Base-by-base conservation (phyloP, 2,329 filamentous ascomycete genomes). In the Aspergillus viridinutans region DNA sequence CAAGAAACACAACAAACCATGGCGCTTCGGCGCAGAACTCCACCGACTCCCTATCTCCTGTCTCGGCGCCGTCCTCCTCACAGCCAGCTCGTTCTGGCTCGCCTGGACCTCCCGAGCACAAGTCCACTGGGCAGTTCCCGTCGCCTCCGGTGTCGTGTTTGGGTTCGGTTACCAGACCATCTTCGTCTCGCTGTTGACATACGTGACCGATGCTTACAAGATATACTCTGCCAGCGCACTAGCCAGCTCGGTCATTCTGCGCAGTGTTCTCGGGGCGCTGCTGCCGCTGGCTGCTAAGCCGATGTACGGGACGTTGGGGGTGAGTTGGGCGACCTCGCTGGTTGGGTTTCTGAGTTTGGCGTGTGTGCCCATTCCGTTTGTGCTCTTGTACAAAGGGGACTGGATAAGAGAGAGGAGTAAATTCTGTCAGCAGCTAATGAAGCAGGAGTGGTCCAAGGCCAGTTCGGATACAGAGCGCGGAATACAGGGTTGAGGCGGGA, bases 11-110 rank as follows among this genome's bases (percentile, higher is more conserved):
- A 72, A 79, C 42, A 81, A 79, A 2, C 60, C 75, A 1, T 92
- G 88, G 87, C 77, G 83, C 0, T 74, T 75, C 26, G 62, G 61
- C 3, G 63, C 68, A 82, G 70, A 92, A 67, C 87, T 84, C 67
- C 82, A 86, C 5, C 83, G 90, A 1, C 78, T 93, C 0, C 89
- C 90, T 0, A 77, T 92, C 2, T 89, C 88, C 4, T 88, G 85
- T 67, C 64, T 90, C 20, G 89, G 87, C 1, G 88, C 89, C 0
- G 87, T 88, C 0, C 75, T 89, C 45, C 81, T 85, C 1, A 79
- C 83, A 32, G 77, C 67, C 48, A 66, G 64, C 23, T 60, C 71
- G 12, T 88, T 61, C 69, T 84, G 58, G 87, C 79, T 88, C 17
- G 86, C 83, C 21, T 88, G 82, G 81, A 80, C 82, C 1, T 77